These are phyloP conservation scores for Glonium stellatum DNA, from an alignment of 495 filamentous ascomycete species.

Conservation along the genomic window DNA sequence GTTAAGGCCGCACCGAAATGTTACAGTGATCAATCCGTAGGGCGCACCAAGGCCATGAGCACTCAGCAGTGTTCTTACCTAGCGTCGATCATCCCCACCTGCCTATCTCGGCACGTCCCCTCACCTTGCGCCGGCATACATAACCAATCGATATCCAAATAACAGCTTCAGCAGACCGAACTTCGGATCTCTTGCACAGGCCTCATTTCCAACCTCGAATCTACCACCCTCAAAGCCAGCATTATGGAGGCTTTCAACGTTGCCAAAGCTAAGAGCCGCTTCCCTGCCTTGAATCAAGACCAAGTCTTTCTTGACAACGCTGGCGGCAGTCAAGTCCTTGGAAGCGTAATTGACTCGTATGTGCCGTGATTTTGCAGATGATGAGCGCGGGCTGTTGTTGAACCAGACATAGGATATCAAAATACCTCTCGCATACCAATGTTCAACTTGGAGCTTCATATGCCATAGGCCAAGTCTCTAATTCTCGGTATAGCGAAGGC, in stretches of 20 bases:
- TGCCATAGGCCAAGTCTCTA: constrained; percentile 47
- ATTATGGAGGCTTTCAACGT: constrained; percentile 44
- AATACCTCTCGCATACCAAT: constrained; percentile 61
- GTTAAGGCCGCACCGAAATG: neutral
- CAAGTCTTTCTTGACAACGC: constrained; percentile 72
- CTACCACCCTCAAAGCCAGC: neutral
- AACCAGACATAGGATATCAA: constrained; percentile 43
- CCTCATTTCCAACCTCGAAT: neutral
- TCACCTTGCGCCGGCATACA: neutral
- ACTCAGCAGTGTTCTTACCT: neutral
- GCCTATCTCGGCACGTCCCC: neutral
- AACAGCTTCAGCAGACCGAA: neutral
- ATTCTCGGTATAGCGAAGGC: constrained; percentile 46
- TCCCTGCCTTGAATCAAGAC: constrained; percentile 57
- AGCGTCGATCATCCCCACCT: neutral
- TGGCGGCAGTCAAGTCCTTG: constrained; percentile 63
- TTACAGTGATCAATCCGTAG: neutral
- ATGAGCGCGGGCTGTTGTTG: too few species aligned
- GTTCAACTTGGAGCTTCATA: constrained; percentile 69
- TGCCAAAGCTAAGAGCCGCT: constrained; percentile 47
- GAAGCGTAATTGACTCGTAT: constrained; percentile 58
- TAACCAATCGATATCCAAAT: neutral
- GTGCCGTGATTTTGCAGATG: constrained; percentile 43
- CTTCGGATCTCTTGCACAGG: neutral
- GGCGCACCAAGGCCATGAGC: neutral